Evolutionary conservation across 768 basidiomycete species (phyloP), one percentile per base, ranked within the genome.

Genomic region (Coprinopsis sp.): DNA sequence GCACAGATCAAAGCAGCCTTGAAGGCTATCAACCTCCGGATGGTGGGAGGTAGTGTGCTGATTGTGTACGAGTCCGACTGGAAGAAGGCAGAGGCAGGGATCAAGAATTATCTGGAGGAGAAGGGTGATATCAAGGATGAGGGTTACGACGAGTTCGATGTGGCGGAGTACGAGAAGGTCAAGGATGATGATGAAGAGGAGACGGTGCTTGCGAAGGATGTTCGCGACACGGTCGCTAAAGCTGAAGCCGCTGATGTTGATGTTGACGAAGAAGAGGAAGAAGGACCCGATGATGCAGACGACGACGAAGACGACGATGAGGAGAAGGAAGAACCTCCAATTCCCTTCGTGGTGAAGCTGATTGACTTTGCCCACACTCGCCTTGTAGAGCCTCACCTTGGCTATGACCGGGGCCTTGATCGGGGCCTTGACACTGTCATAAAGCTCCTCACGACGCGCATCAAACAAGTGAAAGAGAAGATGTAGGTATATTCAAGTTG

Each of bases 41-140:
- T 98, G 71, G 78, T 91, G 7, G 93, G 89, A 6, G 78, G 74
- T 21, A 92, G 88, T 55, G 61, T 96, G 37, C 68, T 99, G 44
- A 70, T 98, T 31, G 63, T 94, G 18, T 95, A 96, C 54, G 76
- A 77, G 55, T 72, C 64, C 42, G 79, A 72, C 58, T 71, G 72
- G 64, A 58, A 48, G 6, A 60, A 57, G 2, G 76, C 73, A 0
- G 65, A 71, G 30, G 69, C 70, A 42, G 68, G 72, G 1, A 46
- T 81, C 36, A 54, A 69, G 51, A 57, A 58, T 49, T 54, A 64
- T 13, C 50, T 59, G 14, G 58, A 56, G 30, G 33, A 34, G 27
- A 22, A 19, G 16, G n/a, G n/a, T n/a, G n/a, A n/a, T n/a, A n/a
- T n/a, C n/a, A n/a, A n/a, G n/a, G n/a, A n/a, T n/a, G n/a, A n/a